phyloP scores from a whole-genome alignment of 371 early-diverging fungal species.

The Mucor velutinosus region DNA sequence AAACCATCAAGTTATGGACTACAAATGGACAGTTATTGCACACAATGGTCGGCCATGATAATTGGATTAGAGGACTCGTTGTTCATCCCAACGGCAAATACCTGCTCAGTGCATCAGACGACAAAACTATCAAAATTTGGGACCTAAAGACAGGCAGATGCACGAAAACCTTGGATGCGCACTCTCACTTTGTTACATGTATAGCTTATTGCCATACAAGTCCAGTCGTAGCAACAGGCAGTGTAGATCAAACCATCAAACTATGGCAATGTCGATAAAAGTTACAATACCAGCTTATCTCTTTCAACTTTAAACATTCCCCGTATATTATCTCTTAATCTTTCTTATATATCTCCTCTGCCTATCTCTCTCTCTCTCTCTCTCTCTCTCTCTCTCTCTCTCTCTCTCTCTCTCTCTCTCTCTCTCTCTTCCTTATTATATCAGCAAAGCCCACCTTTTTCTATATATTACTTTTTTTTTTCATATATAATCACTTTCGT shows the following conservation, averaged over 20 bases:
- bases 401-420: not conserved
- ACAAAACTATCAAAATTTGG: slow-evolving; percentile 87
- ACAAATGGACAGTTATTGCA: slow-evolving; percentile 69
- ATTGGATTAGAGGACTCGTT: slow-evolving; percentile 86
- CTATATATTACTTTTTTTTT: not conserved
- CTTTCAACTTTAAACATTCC: not conserved
- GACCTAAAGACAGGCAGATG: slow-evolving; percentile 81
- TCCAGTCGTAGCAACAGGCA: slow-evolving; percentile 78
- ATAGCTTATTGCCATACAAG: slow-evolving; percentile 58
- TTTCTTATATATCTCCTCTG: slow-evolving; percentile 7
- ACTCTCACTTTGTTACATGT: slow-evolving; percentile 86
- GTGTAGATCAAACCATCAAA: slow-evolving; percentile 72
- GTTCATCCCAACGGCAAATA: slow-evolving; percentile 79
- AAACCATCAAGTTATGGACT: slow-evolving; percentile 86
- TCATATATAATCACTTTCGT: not conserved
- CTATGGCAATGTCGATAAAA: slow-evolving; percentile 64
- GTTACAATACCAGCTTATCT: not conserved
- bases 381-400: not conserved
- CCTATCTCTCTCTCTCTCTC: not conserved
- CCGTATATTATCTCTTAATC: slow-evolving; percentile 3
- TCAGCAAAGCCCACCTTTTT: not conserved
- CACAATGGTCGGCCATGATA: slow-evolving; percentile 87
- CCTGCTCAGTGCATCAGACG: slow-evolving; percentile 79
- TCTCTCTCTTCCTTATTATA: not conserved
- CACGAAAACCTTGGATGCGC: slow-evolving; percentile 77